These are phyloP conservation scores for Fusarium sp. DNA, from an alignment of 2,329 filamentous ascomycete species.

Conservation along the genomic window DNA sequence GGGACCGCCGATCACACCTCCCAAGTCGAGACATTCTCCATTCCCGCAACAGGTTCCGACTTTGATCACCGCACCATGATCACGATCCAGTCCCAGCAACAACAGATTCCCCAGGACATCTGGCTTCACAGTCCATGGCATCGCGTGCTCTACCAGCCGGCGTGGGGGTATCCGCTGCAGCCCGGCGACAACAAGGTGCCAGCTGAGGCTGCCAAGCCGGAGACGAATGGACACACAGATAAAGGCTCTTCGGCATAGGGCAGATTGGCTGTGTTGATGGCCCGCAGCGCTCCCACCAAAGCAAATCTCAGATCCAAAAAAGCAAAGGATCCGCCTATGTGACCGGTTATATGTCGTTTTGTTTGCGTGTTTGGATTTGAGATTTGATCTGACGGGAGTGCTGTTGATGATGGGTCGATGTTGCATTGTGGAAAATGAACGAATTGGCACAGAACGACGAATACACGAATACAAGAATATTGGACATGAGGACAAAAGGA, in stretches of 20 bases:
- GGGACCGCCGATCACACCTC: background rate
- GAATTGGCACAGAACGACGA: too few species aligned
- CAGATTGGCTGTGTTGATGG: background rate
- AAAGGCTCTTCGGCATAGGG: background rate
- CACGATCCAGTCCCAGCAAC: constrained; percentile 8
- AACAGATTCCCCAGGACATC: constrained; percentile 32
- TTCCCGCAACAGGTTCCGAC: constrained; percentile 11
- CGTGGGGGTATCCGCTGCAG: background rate
- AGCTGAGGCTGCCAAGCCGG: background rate
- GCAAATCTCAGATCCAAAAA: too few species aligned
- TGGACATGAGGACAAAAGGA: background rate
- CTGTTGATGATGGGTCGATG: background rate
- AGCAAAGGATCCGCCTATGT: too few species aligned
- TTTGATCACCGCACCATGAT: constrained; percentile 17
- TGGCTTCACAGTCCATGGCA: constrained; percentile 30
- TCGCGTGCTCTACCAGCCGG: constrained; percentile 34
- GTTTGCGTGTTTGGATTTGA: too few species aligned
- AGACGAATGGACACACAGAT: background rate
- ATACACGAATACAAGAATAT: background rate
- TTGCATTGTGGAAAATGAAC: background rate
- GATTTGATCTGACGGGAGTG: too few species aligned
- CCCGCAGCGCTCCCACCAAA: too few species aligned
- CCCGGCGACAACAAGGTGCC: background rate
- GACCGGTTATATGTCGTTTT: too few species aligned
- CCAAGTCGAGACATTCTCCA: constrained; percentile 1